These are phyloP conservation scores for Emericellopsis terricola DNA, from an alignment of 495 filamentous ascomycete genomes.

Conservation along the genomic window DNA sequence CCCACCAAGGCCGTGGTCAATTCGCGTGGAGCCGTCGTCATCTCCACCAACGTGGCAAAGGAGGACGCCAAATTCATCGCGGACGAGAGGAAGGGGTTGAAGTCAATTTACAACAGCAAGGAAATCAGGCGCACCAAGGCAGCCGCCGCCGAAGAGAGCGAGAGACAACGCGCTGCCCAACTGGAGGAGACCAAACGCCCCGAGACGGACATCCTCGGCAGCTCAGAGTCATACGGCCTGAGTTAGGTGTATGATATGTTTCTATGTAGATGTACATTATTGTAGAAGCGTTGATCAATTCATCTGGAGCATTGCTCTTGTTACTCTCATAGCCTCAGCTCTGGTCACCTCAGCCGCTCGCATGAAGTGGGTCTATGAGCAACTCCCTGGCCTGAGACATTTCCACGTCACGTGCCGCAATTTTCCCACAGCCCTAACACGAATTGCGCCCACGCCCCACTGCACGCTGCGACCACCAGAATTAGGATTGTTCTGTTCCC, in stretches of 20 bases:
- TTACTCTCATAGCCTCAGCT: too few species aligned
- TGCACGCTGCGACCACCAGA: background rate
- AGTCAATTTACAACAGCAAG: slow-evolving; percentile 5
- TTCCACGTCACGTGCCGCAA: background rate
- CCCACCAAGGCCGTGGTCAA: slow-evolving; percentile 37
- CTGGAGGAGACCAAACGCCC: too few species aligned
- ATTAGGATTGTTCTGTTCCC: slow-evolving; percentile 1
- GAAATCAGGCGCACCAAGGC: background rate
- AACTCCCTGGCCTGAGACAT: too few species aligned
- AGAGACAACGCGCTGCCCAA: too few species aligned
- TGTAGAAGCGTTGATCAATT: too few species aligned
- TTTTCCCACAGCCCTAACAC: background rate
- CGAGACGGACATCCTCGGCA: too few species aligned
- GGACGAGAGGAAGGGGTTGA: slow-evolving; percentile 22
- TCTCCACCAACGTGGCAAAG: slow-evolving; percentile 29
- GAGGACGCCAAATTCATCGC: slow-evolving; percentile 31
- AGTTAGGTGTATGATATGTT: too few species aligned
- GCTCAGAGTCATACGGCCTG: too few species aligned
- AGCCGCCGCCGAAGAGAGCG: background rate
- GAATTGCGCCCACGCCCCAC: background rate
- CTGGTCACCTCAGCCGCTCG: too few species aligned
- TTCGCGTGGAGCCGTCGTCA: slow-evolving; percentile 36
- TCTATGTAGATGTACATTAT: too few species aligned
- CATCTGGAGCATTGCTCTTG: too few species aligned
- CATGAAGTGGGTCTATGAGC: too few species aligned